Conservation (phyloP, 768 basidiomycete species). For the Calocybe indica region DNA sequence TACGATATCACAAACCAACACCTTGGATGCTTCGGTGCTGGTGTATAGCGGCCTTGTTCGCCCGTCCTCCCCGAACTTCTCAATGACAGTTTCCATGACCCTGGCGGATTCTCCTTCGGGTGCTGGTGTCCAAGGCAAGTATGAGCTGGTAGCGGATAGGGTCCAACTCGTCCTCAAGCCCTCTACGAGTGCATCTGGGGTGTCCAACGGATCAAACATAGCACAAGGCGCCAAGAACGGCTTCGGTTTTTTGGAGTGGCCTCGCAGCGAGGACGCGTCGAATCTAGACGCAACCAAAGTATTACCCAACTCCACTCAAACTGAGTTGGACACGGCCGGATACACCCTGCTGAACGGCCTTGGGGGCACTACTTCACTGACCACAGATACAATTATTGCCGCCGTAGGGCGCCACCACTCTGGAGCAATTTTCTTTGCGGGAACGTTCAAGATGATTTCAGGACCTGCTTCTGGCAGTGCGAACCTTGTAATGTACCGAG, state of each 20-base stretch:
- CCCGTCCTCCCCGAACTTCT: conserved; percentile 68
- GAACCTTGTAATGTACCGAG: conserved; percentile 72
- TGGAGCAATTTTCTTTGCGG: conserved; percentile 66
- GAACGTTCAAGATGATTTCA: conserved; percentile 61
- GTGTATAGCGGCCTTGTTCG: conserved; percentile 83
- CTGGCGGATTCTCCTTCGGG: conserved; percentile 64
- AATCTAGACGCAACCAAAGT: conserved; percentile 53
- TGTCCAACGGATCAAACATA: conserved; percentile 23
- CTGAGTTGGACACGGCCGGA: conserved; percentile 57
- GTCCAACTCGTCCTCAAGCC: conserved; percentile 76
- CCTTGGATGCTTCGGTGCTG: conserved; percentile 48
- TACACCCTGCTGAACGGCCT: conserved; percentile 55
- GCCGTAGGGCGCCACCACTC: conserved; percentile 63
- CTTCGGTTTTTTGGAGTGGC: conserved; percentile 92
- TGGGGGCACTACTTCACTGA: conserved; percentile 43
- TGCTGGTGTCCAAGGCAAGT: conserved; percentile 58
- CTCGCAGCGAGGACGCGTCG: conserved; percentile 33
- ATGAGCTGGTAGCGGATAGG: conserved; percentile 79
- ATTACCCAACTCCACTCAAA: conserved; percentile 66
- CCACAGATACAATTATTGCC: conserved; percentile 7
- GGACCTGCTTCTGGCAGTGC: conserved; percentile 48
- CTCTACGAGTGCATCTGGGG: conserved; percentile 36
- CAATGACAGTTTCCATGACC: conserved; percentile 68
- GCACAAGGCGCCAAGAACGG: conserved; percentile 34
- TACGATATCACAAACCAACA: conserved; percentile 70